Evolutionary conservation across 225 moss, liverwort and hornwort genomes (phyloP), one percentile per base, ranked within the genome.

Genomic region (Marchantia polymorpha): DNA sequence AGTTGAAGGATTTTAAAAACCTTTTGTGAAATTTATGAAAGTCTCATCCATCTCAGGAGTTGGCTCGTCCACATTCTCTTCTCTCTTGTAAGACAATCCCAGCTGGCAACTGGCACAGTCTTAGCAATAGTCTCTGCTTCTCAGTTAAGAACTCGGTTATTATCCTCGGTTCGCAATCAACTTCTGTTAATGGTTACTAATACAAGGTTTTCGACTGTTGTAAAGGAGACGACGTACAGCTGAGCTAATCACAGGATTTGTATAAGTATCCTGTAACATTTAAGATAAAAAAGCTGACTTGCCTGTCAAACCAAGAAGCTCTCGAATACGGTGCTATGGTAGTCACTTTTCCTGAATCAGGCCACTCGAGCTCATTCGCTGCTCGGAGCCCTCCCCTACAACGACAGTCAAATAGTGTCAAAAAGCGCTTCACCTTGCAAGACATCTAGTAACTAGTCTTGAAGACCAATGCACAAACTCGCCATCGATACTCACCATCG

Each of bases 231-330:
- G 26, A 30, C 27, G 30, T 27, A 66, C 66, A 12, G 22, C 25
- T 66, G 66, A 39, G 5, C 39, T 39, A 2, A 39, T 66, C 7
- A 27, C 66, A 66, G 13, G 14, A 48, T 58, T 4, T 58, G 58
- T 15, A 58, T 64, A 64, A 39, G 5, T 2, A 39, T 39, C 39
- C 39, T 2, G 39, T 39, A 56, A 56, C 14, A 19, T 56, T 56
- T 19, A 6, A 12, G 9, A 12, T 6, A 19, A 56, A 13, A 56
- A 39, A 31, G 58, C 46, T 39, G 47, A 83, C 88, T 75, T 64
- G 91, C 94, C 92, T 93, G 64, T 94, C 90, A 69, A 94, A 93
- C 96, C 94, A 97, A 56, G 96, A 97, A 48, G 84, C 74, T 83
- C 71, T 91, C 19, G 91, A 92, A 64, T 89, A 90, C 56, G 94